A percentile compares a stretch with the other conserved stretches of the same genome.
Evolutionary conservation across 352 stramenopile species (phyloP).

Genomic region (Globisporangium uncinulatum): DNA sequence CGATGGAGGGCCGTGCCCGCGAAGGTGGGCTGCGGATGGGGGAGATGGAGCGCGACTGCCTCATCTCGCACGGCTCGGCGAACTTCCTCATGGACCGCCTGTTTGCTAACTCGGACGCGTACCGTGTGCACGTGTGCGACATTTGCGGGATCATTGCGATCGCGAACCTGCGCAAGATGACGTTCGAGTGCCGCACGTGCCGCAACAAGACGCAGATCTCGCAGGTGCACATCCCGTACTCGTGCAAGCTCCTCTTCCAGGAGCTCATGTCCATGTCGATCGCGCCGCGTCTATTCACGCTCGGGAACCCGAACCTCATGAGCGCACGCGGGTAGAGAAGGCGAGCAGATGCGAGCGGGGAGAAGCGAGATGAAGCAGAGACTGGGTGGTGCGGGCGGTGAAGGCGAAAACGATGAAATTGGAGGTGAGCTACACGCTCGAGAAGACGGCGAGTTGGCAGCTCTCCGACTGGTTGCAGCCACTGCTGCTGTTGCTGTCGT

Average conservation of each 20-base stretch:
- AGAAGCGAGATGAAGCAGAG: not conserved
- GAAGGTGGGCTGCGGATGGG: slow-evolving; percentile 99
- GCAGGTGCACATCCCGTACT: slow-evolving; percentile 99
- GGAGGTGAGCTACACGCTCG: too few species aligned
- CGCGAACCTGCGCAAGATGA: slow-evolving; percentile 98
- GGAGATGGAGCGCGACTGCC: slow-evolving; percentile 99
- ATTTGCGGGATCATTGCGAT: slow-evolving; percentile 99
- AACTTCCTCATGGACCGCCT: slow-evolving; percentile 99
- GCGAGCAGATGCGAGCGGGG: not conserved
- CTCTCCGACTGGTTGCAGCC: not conserved
- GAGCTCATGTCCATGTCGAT: slow-evolving; percentile 99
- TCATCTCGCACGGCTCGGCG: slow-evolving; percentile 98
- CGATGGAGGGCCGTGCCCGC: slow-evolving; percentile 96
- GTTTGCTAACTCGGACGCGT: slow-evolving; percentile 99
- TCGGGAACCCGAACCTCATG: slow-evolving; percentile 71
- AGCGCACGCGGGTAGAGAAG: slow-evolving; percentile 27
- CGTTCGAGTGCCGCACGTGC: slow-evolving; percentile 96
- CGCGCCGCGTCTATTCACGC: slow-evolving; percentile 95
- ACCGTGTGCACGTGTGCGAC: slow-evolving; percentile 98
- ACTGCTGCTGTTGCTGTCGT: not conserved
- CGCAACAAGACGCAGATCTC: slow-evolving; percentile 94
- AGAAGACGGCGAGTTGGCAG: too few species aligned
- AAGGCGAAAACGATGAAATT: not conserved
- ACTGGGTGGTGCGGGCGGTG: not conserved
- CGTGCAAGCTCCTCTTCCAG: slow-evolving; percentile 99